Evolutionary conservation across 2,329 filamentous ascomycete genomes (phyloP), one percentile per base, ranked within the genome.

Genomic region (Parascedosporium putredinis): DNA sequence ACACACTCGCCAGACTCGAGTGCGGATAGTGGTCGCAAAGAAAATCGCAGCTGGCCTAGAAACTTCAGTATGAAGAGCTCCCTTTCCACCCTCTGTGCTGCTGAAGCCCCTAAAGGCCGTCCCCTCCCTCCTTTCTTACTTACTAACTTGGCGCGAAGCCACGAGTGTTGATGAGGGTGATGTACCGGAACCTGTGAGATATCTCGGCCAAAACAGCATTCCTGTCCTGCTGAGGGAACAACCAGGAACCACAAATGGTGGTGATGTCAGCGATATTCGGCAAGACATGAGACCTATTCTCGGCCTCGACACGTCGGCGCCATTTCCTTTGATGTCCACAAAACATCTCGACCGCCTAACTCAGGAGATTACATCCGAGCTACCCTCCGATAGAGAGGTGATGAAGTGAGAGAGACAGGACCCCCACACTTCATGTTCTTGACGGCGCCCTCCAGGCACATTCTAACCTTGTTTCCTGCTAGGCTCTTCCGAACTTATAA

Each of bases 121-220:
- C 23, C 25, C 47, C 40, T 45, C n/a, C n/a, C n/a, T n/a, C n/a
- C n/a, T n/a, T n/a, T n/a, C n/a, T n/a, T n/a, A n/a, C 16, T 33
- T 24, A 25, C 47, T 42, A 12, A 50, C 48, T 27, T n/a, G n/a
- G 14, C 12, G 10, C 9, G 29, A 29, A 50, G 47, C 47, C 25
- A 50, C 74, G 52, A 63, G 59, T 45, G 58, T 71, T 45, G 73
- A 75, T 51, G 78, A 83, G 51, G 67, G 74, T 23, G 78, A 83
- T 48, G 62, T 67, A 47, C 67, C 70, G 49, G 74, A 78, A 51
- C 68, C 71, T 45, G 75, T 79, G 44, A 72, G 80, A 38, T 84
- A 83, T 61, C 70, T 84, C 29, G 80, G 80, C 24, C 78, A 83
- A 58, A 84, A 84, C 62, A 83, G 79, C 59, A 84, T 83, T 50